Evolutionary conservation across 345 rosid species (phyloP).

Genomic region (Combretum micranthum): DNA sequence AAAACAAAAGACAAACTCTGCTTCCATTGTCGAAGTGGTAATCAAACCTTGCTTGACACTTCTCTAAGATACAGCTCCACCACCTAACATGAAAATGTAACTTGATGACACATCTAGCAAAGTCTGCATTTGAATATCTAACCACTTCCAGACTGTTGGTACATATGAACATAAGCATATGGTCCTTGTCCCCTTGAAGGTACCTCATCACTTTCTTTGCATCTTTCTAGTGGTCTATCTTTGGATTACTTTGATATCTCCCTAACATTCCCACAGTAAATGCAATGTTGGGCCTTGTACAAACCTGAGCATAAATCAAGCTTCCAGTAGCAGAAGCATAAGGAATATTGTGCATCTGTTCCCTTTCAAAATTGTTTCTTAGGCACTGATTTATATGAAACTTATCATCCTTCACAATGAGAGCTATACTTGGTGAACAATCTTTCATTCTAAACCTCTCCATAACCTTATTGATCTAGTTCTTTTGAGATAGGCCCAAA

Average conservation of each 20-base stretch:
- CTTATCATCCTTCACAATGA: background rate
- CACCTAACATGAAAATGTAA: background rate
- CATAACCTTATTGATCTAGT: background rate
- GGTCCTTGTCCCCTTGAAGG: too few species aligned
- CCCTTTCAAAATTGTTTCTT: background rate
- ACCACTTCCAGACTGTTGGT: background rate
- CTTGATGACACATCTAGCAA: background rate
- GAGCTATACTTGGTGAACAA: slow-evolving; percentile 4
- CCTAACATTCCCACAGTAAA: too few species aligned
- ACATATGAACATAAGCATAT: too few species aligned
- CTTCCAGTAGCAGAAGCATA: background rate
- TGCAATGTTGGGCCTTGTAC: slow-evolving; percentile 3
- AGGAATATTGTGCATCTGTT: background rate
- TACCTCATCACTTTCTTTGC: too few species aligned
- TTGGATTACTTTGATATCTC: too few species aligned
- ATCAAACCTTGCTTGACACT: background rate
- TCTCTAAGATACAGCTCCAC: background rate
- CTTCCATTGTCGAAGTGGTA: background rate
- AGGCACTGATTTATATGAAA: background rate
- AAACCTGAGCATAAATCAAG: slow-evolving; percentile 4
- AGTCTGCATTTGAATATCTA: background rate
- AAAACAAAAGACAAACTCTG: background rate
- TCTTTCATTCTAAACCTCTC: background rate
- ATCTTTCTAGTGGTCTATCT: too few species aligned
- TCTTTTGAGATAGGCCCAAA: background rate